Evolutionary conservation across 805 yeast species (phyloP), one percentile per base, ranked within the genome.

Genomic region (Candida easanensis): DNA sequence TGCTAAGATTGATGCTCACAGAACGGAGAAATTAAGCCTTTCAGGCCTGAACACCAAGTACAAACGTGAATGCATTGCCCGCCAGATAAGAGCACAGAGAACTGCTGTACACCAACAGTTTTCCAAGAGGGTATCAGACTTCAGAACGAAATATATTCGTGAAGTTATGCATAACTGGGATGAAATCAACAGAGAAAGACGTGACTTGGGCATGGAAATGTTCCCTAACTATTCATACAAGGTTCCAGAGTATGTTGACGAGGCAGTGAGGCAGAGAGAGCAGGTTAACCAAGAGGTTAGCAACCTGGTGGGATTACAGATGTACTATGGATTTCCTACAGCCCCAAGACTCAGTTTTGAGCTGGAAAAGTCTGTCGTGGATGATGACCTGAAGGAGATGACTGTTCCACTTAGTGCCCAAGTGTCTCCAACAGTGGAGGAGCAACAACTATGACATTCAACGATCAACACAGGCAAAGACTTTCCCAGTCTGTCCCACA

Each of bases 141-240:
- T 76, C 36, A 84, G 88, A 48, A 73, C 74, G 41, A 69, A 74
- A 20, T 72, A 88, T 69, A 73, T 91, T 37, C 71, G 77, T 46
- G 73, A 78, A 7, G 85, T 95, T 4, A 90, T 97, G 5, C 77
- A 84, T 32, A 74, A 79, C 49, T 93, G 98, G 98, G 91, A 91
- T 68, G 83, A 85, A 52, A 85, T 90, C 57, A 90, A 89, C 64
- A 80, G 83, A 56, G 98, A 93, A 61, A 74, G 97, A 54, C 74
- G 95, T 50, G 80, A 80, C 35, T 74, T 88, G 78, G 96, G 88
- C 61, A 15, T 41, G 32, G 75, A 77, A 49, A 54, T 79, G 39
- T 66, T 70, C 39, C 72, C 83, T 34, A 69, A 74, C 48, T 65
- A 65, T 58, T 55, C 68, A 42, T 64, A 68, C 64, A 57, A 63